Base-by-base conservation (phyloP, 306 rosid genomes). In the Alnus glutinosa region DNA sequence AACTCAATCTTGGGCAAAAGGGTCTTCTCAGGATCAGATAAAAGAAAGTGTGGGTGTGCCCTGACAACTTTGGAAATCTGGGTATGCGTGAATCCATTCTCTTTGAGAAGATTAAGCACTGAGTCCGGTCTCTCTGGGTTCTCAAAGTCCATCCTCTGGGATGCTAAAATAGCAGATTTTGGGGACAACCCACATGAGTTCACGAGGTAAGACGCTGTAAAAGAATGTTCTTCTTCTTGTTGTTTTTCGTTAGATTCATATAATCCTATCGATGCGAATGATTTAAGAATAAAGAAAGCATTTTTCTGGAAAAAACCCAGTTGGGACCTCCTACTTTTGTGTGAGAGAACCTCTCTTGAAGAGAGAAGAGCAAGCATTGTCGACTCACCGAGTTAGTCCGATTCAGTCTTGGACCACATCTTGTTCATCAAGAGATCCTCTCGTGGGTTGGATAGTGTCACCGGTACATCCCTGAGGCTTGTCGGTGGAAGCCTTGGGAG, bases 1-100 rank as follows among this genome's bases (percentile, higher is more conserved):
- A 80, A 86, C 69, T 77, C 80, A 14, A 86, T 30, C 63, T 86
- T 86, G 23, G 89, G 85, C 48, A 63, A 15, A 50, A 86, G 80
- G 12, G 74, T 82, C 14, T 64, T 74, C 6, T 73, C 18, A 32
- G 75, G 73, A 68, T 83, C n/a, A 10, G 78, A 42, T 15, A 73
- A 12, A 1, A 86, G 80, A 46, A 72, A 12, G 8, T 2, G 7
- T 1, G 89, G 86, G 46, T 39, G 46, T 9, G 1, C 32, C 63
- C 2, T 70, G 6, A 86, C 82, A 32, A 83, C 11, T 13, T 70
- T 52, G 15, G 85, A 77, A 73, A 83, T 55, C 23, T 83, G 78
- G 47, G 82, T 13, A 2, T 50, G 19, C 23, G 82, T 71, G 78
- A 86, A 79, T 2, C 70, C 85, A 39, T 82, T 66, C 30, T 14